Percentiles rank a stretch among this genome's conserved stretches.
Conservation (phyloP, 768 basidiomycete species). For the Leccinum obscurum region DNA sequence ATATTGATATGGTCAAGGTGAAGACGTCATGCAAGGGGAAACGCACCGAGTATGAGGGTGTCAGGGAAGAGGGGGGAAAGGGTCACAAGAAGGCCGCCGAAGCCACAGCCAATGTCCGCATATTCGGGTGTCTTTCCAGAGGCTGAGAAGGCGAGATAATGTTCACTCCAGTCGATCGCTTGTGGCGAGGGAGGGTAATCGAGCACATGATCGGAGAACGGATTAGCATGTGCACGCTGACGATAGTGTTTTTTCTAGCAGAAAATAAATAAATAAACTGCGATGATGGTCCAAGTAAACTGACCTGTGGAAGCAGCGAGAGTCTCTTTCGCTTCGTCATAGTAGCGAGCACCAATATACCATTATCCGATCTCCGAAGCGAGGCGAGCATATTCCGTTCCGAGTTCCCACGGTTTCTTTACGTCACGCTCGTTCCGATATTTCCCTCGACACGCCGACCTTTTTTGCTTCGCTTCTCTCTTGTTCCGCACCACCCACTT, state of each 20-base stretch:
- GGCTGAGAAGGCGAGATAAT: slow-evolving; percentile 72
- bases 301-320: slow-evolving; percentile 53
- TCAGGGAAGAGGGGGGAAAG: slow-evolving; percentile 91
- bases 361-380: background rate
- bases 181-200: slow-evolving; percentile 81
- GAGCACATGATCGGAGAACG: slow-evolving; percentile 85
- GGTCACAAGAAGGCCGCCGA: slow-evolving; percentile 88
- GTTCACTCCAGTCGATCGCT: slow-evolving; percentile 75
- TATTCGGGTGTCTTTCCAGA: slow-evolving; percentile 79
- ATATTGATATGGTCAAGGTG: slow-evolving; percentile 1
- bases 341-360: background rate
- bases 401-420: slow-evolving; percentile 13
- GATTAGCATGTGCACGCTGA: slow-evolving; percentile 83
- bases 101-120: slow-evolving; percentile 97
- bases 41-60: slow-evolving; percentile 87
- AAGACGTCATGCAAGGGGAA: slow-evolving; percentile 1
- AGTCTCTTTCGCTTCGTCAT: slow-evolving; percentile 29
- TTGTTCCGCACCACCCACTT: background rate
- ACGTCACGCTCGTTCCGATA: slow-evolving; percentile 21
- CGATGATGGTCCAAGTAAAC: background rate
- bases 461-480: slow-evolving; percentile 11
- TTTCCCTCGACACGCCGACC: slow-evolving; percentile 18
- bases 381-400: background rate
- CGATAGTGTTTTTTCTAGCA: slow-evolving; percentile 79
- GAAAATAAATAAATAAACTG: background rate